Evolutionary conservation across 139 green algal genomes (phyloP).

Genomic region (Picochlorum costavermella): DNA sequence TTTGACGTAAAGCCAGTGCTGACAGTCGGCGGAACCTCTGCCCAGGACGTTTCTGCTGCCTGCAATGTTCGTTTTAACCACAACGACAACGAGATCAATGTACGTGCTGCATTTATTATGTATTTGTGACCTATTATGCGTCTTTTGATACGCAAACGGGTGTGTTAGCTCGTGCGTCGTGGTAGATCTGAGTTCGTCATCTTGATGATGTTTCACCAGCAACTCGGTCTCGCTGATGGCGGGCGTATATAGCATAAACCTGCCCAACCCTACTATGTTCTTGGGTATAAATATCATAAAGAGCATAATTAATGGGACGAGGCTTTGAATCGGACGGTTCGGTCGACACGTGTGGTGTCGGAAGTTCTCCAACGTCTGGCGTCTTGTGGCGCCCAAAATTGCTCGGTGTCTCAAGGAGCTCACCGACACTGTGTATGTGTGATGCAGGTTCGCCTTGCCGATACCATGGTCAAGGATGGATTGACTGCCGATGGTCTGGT

Average conservation of each 20-base stretch:
- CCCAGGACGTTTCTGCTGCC: conserved; percentile 2
- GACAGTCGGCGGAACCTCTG: not conserved
- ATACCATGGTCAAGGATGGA: conserved; percentile 12
- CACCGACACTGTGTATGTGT: not conserved
- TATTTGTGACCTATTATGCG: too few relatives aligned
- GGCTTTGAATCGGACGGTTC: not conserved
- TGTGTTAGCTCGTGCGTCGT: too few relatives aligned
- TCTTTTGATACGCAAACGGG: too few relatives aligned
- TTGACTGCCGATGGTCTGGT: conserved; percentile 2
- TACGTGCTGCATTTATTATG: conserved; percentile 4
- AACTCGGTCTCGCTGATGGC: too few relatives aligned
- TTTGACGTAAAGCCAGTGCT: conserved; percentile 12
- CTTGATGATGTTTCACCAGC: too few relatives aligned
- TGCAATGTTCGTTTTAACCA: conserved; percentile 12
- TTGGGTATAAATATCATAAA: too few relatives aligned
- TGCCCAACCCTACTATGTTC: too few relatives aligned
- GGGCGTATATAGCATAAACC: too few relatives aligned
- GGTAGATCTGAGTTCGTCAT: too few relatives aligned
- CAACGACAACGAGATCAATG: conserved; percentile 14
- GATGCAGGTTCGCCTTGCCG: conserved; percentile 13
- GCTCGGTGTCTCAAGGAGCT: not conserved
- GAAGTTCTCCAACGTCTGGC: not conserved
- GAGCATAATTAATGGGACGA: too few relatives aligned
- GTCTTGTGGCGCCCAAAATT: not conserved
- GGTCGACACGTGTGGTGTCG: not conserved